Evolutionary conservation across 768 basidiomycete species (phyloP).

Genomic region (Panus rudis): DNA sequence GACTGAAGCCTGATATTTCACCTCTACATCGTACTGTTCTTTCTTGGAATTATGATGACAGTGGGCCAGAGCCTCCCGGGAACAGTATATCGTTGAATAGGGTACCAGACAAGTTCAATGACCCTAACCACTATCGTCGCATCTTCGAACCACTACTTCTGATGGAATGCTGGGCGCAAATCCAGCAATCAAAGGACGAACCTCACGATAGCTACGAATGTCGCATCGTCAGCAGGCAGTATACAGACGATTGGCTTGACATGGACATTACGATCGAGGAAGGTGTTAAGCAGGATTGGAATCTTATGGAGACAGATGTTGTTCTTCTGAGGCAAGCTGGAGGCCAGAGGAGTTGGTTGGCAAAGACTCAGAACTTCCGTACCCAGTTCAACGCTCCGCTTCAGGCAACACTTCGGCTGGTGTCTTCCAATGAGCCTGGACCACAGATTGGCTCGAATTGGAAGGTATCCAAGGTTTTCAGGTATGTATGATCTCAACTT

Average conservation of each 20-base stretch:
- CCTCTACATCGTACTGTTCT: conserved; percentile 71
- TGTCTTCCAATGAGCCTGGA: conserved; percentile 43
- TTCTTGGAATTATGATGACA: conserved; percentile 80
- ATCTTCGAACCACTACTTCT: conserved; percentile 83
- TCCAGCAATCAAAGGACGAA: conserved; percentile 72
- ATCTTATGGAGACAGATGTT: conserved; percentile 74
- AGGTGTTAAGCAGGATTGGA: conserved; percentile 62
- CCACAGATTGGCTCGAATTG: conserved; percentile 62
- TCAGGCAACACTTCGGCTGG: conserved; percentile 53
- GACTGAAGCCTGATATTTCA: conserved; percentile 79
- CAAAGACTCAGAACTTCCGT: conserved; percentile 55
- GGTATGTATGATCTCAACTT: conserved; percentile 40
- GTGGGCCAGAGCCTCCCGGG: conserved; percentile 56
- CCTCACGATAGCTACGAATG: conserved; percentile 44
- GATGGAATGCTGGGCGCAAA: conserved; percentile 88
- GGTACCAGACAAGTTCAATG: conserved; percentile 62
- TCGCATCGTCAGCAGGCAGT: conserved; percentile 62
- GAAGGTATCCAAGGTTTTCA: conserved; percentile 73
- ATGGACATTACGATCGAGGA: conserved; percentile 60
- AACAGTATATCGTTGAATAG: conserved; percentile 25
- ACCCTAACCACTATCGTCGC: conserved; percentile 59
- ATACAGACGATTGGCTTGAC: conserved; percentile 78
- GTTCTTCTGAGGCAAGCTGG: conserved; percentile 65
- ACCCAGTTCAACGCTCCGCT: conserved; percentile 37
- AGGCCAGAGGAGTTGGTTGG: conserved; percentile 53